Evolutionary conservation across 2,329 filamentous ascomycete species (phyloP), one percentile per base, ranked within the genome.

Genomic region (Trichoderma asperellum): DNA sequence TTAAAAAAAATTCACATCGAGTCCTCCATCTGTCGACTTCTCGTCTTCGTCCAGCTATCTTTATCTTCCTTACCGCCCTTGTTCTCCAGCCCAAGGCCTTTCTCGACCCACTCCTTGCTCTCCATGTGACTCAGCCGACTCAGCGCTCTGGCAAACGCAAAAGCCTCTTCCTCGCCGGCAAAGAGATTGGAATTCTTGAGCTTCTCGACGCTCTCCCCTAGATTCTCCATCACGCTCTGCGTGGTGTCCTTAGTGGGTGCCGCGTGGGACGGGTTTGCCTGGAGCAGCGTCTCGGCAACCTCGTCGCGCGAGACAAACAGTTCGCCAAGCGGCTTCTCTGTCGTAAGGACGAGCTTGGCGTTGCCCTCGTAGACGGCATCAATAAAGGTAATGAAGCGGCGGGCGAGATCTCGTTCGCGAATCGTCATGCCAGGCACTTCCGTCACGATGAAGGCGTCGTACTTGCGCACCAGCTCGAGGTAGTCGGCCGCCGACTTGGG

Each of bases 321-420:
- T 77, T 97, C 90, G 8, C 89, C 88, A 2, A 99, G 84, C 0
- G 95, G 93, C 60, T 94, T 92, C 52, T 90, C 93, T 3, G 92
- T 94, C 0, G 96, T 99, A 68, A 99, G 87, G 18, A 98, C 95
- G 8, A 99, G 87, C 81, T 97, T 98, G n/a, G 94, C 94, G 79
- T 95, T 88, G 34, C 86, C 85, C 80, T 99, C 96, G 77, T 99
- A 99, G 5, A 97, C 91, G 6, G 96, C 95, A 78, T 99, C 96
- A 73, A 99, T 93, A 75, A 99, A 97, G 0, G 95, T 99, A 78
- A 99, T 99, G 80, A 99, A 97, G 5, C 96, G 87, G 14, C 96
- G 85, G 0, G 96, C 96, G 49, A 97, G 86, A 81, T 99, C 96
- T 24, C 96, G 89, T 76, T 94, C 89, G 67, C 89, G 88, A 73